Base-by-base conservation (phyloP, 139 green algal genomes). In the Chlorella vulgaris region DNA sequence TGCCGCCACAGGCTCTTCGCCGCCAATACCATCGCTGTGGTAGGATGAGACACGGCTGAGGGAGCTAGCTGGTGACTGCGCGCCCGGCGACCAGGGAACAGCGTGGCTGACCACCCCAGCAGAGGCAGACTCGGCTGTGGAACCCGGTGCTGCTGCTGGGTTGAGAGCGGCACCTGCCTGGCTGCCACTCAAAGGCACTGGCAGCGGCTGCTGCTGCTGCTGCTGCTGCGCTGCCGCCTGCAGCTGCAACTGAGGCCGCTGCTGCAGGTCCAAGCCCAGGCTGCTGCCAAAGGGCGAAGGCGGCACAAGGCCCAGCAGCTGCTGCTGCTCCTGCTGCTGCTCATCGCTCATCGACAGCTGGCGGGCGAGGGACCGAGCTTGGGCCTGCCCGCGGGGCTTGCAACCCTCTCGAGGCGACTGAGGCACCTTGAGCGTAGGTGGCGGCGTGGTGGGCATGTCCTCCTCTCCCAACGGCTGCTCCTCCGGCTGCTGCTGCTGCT, bases 401-500 rank as follows among this genome's bases (percentile, higher is more conserved):
- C 21, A 8, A 33, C 35, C 8, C 24, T 62, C 43, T 2, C 55
- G 50, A 3, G 71, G 71, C 31, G 71, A 78, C 35, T 78, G 71
- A 19, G 71, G 71, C 50, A 33, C 71, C 71, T 78, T 78, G 71
- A 78, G 71, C 1, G 71, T 78, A 35, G 71, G 71, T 0, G 71
- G 71, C 31, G 71, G 71, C 33, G 71, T 78, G 50, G 47, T 26
- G 5, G 71, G 71, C 50, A 66, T 31, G 33, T 78, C 71, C 33
- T 78, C 71, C 4, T 78, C 71, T 33, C 35, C 53, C 2, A 26
- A 47, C 70, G 43, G 50, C 50, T 38, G n/a, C 47, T 36, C 50
- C 47, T 47, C 53, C 1, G 22, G 70, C 70, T 78, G 50, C 50
- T 38, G n/a, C 47, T 31, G 70, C n/a, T n/a, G n/a, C 18, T 22